Evolutionary conservation across 345 rosid genomes (phyloP), one percentile per base, ranked within the genome.

Genomic region (Syzygium jambos): DNA sequence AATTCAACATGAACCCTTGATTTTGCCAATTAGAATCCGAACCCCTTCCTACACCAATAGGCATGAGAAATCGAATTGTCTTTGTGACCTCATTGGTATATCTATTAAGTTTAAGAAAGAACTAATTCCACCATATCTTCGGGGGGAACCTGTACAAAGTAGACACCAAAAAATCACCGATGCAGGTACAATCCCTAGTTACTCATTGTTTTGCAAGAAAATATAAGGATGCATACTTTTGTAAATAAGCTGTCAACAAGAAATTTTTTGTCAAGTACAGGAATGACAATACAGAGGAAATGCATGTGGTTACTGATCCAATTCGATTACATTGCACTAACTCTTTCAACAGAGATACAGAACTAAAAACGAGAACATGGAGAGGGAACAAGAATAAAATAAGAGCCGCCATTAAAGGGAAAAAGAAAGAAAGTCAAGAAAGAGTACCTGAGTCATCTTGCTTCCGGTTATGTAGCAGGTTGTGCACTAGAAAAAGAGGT

Each of bases 381-480:
- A 84, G 19, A 23, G 15, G 85, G 59, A 11, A 34, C 59, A 53
- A 51, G 25, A 34, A 53, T 23, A 53, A 30, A 19, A n/a, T 3
- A 51, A 84, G 86, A 55, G 27, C 49, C 14, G 22, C 41, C 25
- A 61, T 63, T 38, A 22, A 43, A 27, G 82, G 73, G 46, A 82
- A 90, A 61, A 49, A 22, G 85, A 53, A 88, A 23, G 16, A 68
- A 90, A 63, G 38, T 91, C 29, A 52, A 52, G 52, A 30, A 34
- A 88, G 88, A 88, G 52, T 93, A 96, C 99, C 99, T 86, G 91
- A 84, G 87, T 93, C 90, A 85, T 90, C 91, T 43, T 27, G 91
- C 88, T 89, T 95, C 88, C 98, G 93, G 91, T 95, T 90, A 88
- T 93, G 95, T 59, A 97, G 95, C 94, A 97, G 93, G 93, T 97